A percentile compares a stretch with the other conserved stretches of the same genome.
Evolutionary conservation across 352 stramenopile genomes (phyloP).

Genomic region (Phytophthora kernoviae): DNA sequence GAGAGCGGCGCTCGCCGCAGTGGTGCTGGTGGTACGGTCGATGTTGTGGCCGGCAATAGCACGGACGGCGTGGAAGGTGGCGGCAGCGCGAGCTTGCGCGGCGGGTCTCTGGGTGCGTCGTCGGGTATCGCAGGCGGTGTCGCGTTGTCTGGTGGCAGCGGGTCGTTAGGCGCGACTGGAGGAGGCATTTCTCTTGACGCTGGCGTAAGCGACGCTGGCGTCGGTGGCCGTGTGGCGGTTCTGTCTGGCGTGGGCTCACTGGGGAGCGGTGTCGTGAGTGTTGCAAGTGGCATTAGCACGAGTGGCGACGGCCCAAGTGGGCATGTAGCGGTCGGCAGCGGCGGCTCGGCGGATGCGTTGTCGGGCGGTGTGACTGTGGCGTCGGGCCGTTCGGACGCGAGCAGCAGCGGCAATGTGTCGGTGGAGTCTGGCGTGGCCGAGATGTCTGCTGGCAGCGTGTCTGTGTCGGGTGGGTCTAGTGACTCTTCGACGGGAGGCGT

Average conservation of each 20-base stretch:
- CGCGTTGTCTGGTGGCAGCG: conserved; percentile 20
- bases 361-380: conserved; percentile 15
- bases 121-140: conserved; percentile 9
- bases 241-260: conserved; percentile 15
- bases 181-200: conserved; percentile 6
- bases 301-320: conserved; percentile 4
- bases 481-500: conserved; percentile 19
- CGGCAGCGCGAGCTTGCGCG: conserved; percentile 6
- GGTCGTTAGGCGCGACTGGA: conserved; percentile 12
- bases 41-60: conserved; percentile 19
- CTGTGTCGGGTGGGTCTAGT: conserved; percentile 20
- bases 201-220: conserved; percentile 1
- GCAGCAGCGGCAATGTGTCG: conserved; percentile 20
- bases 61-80: conserved; percentile 17
- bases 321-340: conserved; percentile 6
- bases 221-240: conserved; percentile 4
- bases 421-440: conserved; percentile 12
- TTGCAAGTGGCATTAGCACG: conserved; percentile 10
- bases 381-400: conserved; percentile 10
- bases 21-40: conserved; percentile 11
- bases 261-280: conserved; percentile 10
- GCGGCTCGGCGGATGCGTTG: conserved; percentile 1
- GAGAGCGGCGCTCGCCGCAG: conserved; percentile 12
- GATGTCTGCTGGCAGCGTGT: conserved; percentile 16
- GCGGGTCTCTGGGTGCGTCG: conserved; percentile 3